Evolutionary conservation across 441 rosid species (phyloP).

Genomic region (Gossypium gossypioides): DNA sequence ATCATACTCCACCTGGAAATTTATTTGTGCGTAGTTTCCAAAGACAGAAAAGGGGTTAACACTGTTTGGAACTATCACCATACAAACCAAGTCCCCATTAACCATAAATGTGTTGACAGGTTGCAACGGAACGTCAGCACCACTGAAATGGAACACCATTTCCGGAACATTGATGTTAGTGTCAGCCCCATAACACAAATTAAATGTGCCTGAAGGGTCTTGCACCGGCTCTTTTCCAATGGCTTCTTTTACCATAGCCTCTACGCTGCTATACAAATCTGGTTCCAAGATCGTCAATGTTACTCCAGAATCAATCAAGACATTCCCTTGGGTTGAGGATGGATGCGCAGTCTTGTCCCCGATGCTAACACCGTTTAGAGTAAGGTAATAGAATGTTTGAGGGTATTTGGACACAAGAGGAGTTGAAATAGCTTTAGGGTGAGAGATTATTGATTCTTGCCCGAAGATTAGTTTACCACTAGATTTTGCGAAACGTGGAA

Average conservation of each 20-base stretch:
- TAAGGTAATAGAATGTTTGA: conserved; percentile 23
- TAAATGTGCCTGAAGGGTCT: conserved; percentile 13
- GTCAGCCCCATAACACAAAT: conserved; percentile 18
- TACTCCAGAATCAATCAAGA: conserved; percentile 39
- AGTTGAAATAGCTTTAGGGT: conserved; percentile 19
- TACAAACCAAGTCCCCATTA: conserved; percentile 21
- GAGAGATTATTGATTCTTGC: conserved; percentile 20
- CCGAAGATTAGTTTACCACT: conserved; percentile 36
- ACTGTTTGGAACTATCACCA: conserved; percentile 19
- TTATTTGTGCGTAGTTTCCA: conserved; percentile 33
- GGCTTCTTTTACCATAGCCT: conserved; percentile 20
- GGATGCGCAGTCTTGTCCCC: conserved; percentile 13
- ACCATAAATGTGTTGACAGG: conserved; percentile 21
- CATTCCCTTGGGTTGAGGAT: conserved; percentile 25
- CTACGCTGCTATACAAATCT: conserved; percentile 22
- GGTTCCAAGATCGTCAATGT: conserved; percentile 27
- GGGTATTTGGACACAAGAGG: conserved; percentile 18
- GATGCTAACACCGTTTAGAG: conserved; percentile 31
- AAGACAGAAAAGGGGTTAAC: neutral
- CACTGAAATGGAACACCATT: conserved; percentile 32
- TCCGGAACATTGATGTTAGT: conserved; percentile 18
- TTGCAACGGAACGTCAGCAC: conserved; percentile 24
- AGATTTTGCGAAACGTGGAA: conserved; percentile 9
- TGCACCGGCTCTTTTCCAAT: conserved; percentile 16
- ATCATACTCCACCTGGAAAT: conserved; percentile 28